Percentiles rank a stretch among this genome's conserved stretches.
Evolutionary conservation across 176 grass and related monocot species (phyloP).

Genomic region (Oryza meridionalis): DNA sequence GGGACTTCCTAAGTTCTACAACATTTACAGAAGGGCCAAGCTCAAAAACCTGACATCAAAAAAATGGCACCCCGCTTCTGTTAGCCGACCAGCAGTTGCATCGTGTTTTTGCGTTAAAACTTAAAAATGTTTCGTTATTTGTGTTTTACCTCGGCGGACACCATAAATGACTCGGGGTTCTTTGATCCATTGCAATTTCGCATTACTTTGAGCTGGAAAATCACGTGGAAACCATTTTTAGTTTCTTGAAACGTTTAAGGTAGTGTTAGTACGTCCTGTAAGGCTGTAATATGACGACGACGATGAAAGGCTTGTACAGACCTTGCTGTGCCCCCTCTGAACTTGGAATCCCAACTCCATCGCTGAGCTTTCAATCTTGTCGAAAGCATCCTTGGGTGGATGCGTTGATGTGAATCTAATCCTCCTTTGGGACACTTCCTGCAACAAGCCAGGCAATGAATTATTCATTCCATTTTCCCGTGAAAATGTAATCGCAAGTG

Average conservation of each 20-base stretch:
- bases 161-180: slow-evolving; percentile 50
- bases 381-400: slow-evolving; percentile 54
- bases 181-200: slow-evolving; percentile 31
- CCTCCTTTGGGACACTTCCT: slow-evolving; percentile 77
- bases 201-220: slow-evolving; percentile 68
- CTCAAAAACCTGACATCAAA: slow-evolving; percentile 69
- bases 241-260: not conserved
- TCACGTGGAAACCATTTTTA: slow-evolving; percentile 6
- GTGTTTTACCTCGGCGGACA: slow-evolving; percentile 55
- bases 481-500: not conserved
- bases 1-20: slow-evolving; percentile 74
- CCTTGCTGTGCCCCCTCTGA: slow-evolving; percentile 57
- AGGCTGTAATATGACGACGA: not conserved
- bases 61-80: not conserved
- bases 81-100: not conserved
- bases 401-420: slow-evolving; percentile 80
- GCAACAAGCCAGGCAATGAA: slow-evolving; percentile 1
- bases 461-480: not conserved
- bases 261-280: not conserved
- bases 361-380: slow-evolving; percentile 58
- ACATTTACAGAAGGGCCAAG: slow-evolving; percentile 72
- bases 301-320: slow-evolving; percentile 19
- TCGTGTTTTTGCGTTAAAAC: not conserved
- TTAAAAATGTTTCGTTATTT: not conserved
- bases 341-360: slow-evolving; percentile 59